Evolutionary conservation across 306 rosid species (phyloP).

Genomic region (Begonia peltatifolia): DNA sequence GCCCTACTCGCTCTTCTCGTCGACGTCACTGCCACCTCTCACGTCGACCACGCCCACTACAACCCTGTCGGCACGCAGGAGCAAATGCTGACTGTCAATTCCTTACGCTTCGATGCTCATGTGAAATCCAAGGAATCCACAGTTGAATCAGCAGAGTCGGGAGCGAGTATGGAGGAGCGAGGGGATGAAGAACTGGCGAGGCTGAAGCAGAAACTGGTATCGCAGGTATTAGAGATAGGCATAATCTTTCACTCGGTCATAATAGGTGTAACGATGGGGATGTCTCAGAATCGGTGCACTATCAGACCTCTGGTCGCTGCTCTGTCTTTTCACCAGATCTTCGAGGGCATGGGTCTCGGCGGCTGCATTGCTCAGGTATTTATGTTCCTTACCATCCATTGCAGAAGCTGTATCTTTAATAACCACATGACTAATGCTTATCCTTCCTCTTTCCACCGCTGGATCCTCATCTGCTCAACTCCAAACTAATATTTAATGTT

Average conservation of each 20-base stretch:
- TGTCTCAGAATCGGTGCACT: slow-evolving; percentile 91
- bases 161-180: slow-evolving; percentile 3
- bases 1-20: slow-evolving; percentile 48
- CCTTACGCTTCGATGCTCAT: background rate
- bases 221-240: slow-evolving; percentile 84
- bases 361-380: slow-evolving; percentile 94
- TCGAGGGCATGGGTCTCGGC: slow-evolving; percentile 96
- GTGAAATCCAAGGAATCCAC: slow-evolving; percentile 8
- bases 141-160: slow-evolving; percentile 4
- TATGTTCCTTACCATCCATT: background rate
- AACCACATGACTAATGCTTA: too few species aligned
- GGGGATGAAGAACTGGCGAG: slow-evolving; percentile 23
- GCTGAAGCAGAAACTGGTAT: slow-evolving; percentile 75
- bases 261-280: slow-evolving; percentile 85
- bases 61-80: slow-evolving; percentile 30
- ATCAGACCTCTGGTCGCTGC: slow-evolving; percentile 83
- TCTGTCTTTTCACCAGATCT: slow-evolving; percentile 82
- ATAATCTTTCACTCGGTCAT: slow-evolving; percentile 87
- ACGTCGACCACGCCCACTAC: slow-evolving; percentile 47
- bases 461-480: too few species aligned
- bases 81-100: background rate
- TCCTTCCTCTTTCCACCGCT: too few species aligned
- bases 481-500: too few species aligned
- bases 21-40: slow-evolving; percentile 67
- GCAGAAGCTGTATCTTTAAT: too few species aligned